These are phyloP conservation scores for Phaeomoniella chlamydospora DNA, from an alignment of 2,329 filamentous ascomycete species.

Conservation along the genomic window DNA sequence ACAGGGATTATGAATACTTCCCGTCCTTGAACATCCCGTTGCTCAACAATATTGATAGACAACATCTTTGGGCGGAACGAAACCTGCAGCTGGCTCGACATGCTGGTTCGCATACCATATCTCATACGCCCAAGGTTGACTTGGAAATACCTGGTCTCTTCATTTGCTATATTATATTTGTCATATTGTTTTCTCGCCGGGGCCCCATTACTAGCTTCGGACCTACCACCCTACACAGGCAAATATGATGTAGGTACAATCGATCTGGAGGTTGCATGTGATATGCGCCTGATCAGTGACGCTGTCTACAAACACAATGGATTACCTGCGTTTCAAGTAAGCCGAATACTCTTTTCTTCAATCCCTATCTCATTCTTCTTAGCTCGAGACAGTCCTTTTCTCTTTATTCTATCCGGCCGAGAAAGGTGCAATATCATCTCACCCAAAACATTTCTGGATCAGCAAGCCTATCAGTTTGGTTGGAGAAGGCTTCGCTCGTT, in stretches of 20 bases:
- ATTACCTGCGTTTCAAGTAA: conserved; percentile 9
- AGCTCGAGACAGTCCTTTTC: conserved; percentile 13
- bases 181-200: conserved; percentile 8
- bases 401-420: conserved; percentile 11
- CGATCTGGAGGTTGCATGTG: conserved; percentile 10
- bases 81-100: background rate
- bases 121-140: conserved; percentile 7
- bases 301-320: conserved; percentile 8
- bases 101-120: conserved; percentile 1
- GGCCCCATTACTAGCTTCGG: conserved; percentile 9
- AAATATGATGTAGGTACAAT: conserved; percentile 11
- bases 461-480: conserved; percentile 9
- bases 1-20: too few species aligned
- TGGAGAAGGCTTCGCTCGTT: conserved; percentile 10
- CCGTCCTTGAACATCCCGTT: too few species aligned
- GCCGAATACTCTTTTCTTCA: background rate
- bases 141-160: conserved; percentile 9
- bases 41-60: too few species aligned
- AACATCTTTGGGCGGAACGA: too few species aligned
- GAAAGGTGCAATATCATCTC: conserved; percentile 5
- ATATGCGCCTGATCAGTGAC: conserved; percentile 7
- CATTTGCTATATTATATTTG: conserved; percentile 6
- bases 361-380: background rate
- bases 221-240: conserved; percentile 10
- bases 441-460: conserved; percentile 11